Conservation (phyloP, 352 stramenopile genomes). For the Phytopythium chamaehyphon region DNA sequence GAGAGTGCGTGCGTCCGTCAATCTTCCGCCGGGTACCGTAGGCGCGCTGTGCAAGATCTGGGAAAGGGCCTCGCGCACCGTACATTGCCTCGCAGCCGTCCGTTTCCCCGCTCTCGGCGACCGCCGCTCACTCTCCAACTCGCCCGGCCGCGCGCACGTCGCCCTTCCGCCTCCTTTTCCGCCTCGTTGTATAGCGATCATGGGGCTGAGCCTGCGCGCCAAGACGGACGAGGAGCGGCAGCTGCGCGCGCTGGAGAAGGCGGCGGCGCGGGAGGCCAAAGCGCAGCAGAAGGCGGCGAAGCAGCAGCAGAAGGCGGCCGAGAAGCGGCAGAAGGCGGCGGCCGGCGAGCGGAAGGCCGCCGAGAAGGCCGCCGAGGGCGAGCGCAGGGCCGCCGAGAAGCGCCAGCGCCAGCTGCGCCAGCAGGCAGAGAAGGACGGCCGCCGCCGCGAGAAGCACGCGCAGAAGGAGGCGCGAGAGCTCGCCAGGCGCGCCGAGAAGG, state of each 20-base stretch:
- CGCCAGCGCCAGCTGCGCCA: constrained; percentile 7
- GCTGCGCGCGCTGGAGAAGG: constrained; percentile 22
- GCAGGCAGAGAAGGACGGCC: constrained; percentile 11
- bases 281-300: constrained; percentile 2
- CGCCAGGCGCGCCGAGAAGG: constrained; percentile 14
- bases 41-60: too few species aligned
- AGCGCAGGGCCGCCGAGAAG: constrained; percentile 4
- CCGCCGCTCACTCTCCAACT: constrained; percentile 22
- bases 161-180: not conserved
- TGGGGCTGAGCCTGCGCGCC: constrained; percentile 18
- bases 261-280: constrained; percentile 9
- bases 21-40: too few species aligned
- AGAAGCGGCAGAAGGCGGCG: constrained; percentile 17
- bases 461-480: constrained; percentile 5
- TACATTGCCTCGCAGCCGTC: not conserved
- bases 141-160: constrained; percentile 11
- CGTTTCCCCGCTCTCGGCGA: not conserved
- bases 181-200: constrained; percentile 12
- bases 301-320: constrained; percentile 9
- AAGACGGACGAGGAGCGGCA: constrained; percentile 17
- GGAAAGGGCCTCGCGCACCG: not conserved
- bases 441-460: constrained; percentile 14
- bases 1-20: too few species aligned
- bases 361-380: constrained; percentile 13
- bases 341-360: too few species aligned